phyloP scores from a whole-genome alignment of 1,284 basidiomycete species.

The Cutaneotrichosporon spelunceum region DNA sequence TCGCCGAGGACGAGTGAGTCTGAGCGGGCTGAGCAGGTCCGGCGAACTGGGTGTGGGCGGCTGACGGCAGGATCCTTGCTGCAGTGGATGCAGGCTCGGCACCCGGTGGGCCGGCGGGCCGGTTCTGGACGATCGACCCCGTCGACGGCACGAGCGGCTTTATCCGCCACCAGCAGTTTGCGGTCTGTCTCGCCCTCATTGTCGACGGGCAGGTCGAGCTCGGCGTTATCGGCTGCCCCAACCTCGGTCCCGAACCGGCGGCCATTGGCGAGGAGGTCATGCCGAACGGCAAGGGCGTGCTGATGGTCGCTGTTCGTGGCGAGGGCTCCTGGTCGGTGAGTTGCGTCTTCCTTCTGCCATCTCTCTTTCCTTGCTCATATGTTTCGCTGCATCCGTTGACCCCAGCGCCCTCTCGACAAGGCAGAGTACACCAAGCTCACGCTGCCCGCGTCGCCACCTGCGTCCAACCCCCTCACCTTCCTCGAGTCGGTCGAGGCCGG shows the following conservation, averaged over 20 bases:
- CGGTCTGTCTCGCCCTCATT: conserved; percentile 89
- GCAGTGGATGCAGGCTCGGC: conserved; percentile 83
- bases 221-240: conserved; percentile 93
- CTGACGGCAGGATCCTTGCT: conserved; percentile 62
- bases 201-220: conserved; percentile 78
- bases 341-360: not conserved
- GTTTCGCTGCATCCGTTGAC: conserved; percentile 12
- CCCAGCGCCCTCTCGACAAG: conserved; percentile 32
- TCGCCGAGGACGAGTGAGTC: conserved; percentile 54
- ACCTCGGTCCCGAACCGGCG: conserved; percentile 66
- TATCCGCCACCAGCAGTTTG: conserved; percentile 93
- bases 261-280: conserved; percentile 58
- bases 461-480: conserved; percentile 55
- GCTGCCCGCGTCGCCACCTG: conserved; percentile 39
- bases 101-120: conserved; percentile 68
- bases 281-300: conserved; percentile 61
- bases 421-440: conserved; percentile 39
- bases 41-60: conserved; percentile 48
- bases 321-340: conserved; percentile 66
- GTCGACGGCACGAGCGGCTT: conserved; percentile 60
- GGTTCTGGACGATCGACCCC: conserved; percentile 54
- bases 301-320: conserved; percentile 79
- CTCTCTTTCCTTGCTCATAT: too few species aligned
- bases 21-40: conserved; percentile 44
- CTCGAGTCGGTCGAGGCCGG: conserved; percentile 92